phyloP scores from a whole-genome alignment of 2,329 filamentous ascomycete species.

The Alternaria gansuensis region DNA sequence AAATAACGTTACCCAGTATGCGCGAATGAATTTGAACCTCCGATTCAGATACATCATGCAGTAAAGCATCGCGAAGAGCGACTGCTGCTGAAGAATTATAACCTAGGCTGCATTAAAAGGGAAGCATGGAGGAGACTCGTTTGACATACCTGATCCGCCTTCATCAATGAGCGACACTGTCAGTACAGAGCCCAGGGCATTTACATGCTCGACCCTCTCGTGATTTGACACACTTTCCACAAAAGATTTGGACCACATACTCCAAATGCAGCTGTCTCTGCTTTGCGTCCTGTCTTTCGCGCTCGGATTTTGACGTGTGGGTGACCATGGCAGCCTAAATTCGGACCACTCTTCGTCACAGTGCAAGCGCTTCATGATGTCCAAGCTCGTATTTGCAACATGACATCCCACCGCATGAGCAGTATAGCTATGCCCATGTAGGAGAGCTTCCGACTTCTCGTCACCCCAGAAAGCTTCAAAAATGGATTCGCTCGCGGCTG shows the following conservation, averaged over 20 bases:
- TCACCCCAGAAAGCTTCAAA: slow-evolving; percentile 75
- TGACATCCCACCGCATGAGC: slow-evolving; percentile 83
- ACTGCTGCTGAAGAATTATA: slow-evolving; percentile 66
- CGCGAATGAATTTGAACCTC: slow-evolving; percentile 64
- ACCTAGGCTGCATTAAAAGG: slow-evolving; percentile 45
- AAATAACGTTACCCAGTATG: slow-evolving; percentile 69
- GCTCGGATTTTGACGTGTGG: neutral
- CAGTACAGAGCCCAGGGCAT: slow-evolving; percentile 78
- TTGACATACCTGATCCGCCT: slow-evolving; percentile 55
- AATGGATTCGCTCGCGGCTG: slow-evolving; percentile 75
- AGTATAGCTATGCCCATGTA: slow-evolving; percentile 89
- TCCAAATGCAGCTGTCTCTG: slow-evolving; percentile 62
- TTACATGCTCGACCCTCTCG: slow-evolving; percentile 68
- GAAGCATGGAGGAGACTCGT: neutral
- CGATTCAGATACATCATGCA: slow-evolving; percentile 48
- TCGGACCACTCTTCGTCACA: slow-evolving; percentile 7
- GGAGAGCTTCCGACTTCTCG: slow-evolving; percentile 78
- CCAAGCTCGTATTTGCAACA: slow-evolving; percentile 74
- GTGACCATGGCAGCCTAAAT: slow-evolving; percentile 9
- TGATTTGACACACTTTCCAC: slow-evolving; percentile 67
- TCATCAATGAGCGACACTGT: slow-evolving; percentile 68
- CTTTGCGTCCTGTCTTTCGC: neutral
- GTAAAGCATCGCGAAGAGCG: slow-evolving; percentile 61
- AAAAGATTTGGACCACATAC: slow-evolving; percentile 72
- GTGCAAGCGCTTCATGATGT: slow-evolving; percentile 57